phyloP scores from a whole-genome alignment of 306 rosid genomes.

The Lithocarpus polystachyus region DNA sequence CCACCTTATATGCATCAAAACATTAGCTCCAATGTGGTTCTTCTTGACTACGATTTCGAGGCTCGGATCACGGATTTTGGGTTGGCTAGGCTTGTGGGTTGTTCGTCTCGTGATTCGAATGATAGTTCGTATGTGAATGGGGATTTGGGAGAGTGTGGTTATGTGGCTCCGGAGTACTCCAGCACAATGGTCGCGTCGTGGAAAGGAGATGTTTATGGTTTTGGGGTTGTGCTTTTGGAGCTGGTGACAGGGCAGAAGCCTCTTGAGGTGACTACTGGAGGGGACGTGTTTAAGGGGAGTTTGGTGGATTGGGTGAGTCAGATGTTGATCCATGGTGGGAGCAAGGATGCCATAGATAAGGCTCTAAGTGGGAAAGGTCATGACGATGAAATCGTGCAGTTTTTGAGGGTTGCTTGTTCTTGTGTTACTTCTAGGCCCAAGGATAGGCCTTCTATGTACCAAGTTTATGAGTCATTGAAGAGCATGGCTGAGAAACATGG shows the following conservation, averaged over 20 bases:
- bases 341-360: conserved; percentile 40
- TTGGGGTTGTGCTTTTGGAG: conserved; percentile 58
- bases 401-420: conserved; percentile 42
- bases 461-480: conserved; percentile 48
- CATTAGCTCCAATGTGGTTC: conserved; percentile 48
- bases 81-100: conserved; percentile 43
- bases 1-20: conserved; percentile 52
- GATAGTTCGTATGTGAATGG: conserved; percentile 53
- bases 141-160: conserved; percentile 52
- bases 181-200: conserved; percentile 51
- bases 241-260: conserved; percentile 55
- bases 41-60: conserved; percentile 61
- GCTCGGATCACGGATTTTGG: conserved; percentile 53
- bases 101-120: conserved; percentile 31
- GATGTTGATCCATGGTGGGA: conserved; percentile 34
- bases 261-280: conserved; percentile 30
- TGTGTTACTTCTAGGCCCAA: conserved; percentile 54
- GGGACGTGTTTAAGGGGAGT: conserved; percentile 46
- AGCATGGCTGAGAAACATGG: conserved; percentile 44
- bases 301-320: conserved; percentile 52
- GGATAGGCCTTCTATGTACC: conserved; percentile 58
- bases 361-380: conserved; percentile 44
- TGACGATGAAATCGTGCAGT: conserved; percentile 48
- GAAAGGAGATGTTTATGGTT: conserved; percentile 58
- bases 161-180: conserved; percentile 60